Evolutionary conservation across 2,329 filamentous ascomycete species (phyloP), one percentile per base, ranked within the genome.

Genomic region (Aspergillus quadrilineatus): DNA sequence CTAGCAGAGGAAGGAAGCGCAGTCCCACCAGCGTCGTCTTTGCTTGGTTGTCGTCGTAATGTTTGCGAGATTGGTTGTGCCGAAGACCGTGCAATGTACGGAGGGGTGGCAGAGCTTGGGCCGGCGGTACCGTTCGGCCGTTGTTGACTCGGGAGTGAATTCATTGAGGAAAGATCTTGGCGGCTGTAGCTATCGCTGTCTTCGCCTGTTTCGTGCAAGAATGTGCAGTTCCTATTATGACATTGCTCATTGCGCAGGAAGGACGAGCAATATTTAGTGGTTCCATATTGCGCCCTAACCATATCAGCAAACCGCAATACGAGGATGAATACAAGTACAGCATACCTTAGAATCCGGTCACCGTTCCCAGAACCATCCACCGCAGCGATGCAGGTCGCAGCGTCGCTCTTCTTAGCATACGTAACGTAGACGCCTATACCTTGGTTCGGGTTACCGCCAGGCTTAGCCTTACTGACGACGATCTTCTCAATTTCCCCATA

Each of bases 401-500:
- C 94, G 75, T 97, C 94, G 63, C 91, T 86, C 71, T 96, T 96
- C 62, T 85, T 88, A 64, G 94, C 89, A 72, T 97, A 99, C 0
- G 94, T 99, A n/a, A 99, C 94, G 69, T 99, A 99, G 50, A 99
- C 93, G 46, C 94, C 94, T 4, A 99, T 88, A 0, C 92, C 95
- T 66, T 94, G 89, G 63, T 91, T 89, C 53, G 81, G 80, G 55
- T 83, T 79, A 34, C 81, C 79, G 45, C 81, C 80, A 60, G 93
- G 90, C 74, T 96, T 96, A 41, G 92, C 86, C 73, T 96, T 97
- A 80, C 92, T 97, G 63, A 99, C 96, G 53, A 96, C 96, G 55
- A 99, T 97, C 75, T 99, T 99, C 70, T 96, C 89, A 65, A 99
- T 99, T 70, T 93, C 94, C 65, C 94, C 94, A 71, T 99, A 99